These are phyloP conservation scores for Pichia deserticola DNA, from an alignment of 805 yeast species.

Conservation along the genomic window DNA sequence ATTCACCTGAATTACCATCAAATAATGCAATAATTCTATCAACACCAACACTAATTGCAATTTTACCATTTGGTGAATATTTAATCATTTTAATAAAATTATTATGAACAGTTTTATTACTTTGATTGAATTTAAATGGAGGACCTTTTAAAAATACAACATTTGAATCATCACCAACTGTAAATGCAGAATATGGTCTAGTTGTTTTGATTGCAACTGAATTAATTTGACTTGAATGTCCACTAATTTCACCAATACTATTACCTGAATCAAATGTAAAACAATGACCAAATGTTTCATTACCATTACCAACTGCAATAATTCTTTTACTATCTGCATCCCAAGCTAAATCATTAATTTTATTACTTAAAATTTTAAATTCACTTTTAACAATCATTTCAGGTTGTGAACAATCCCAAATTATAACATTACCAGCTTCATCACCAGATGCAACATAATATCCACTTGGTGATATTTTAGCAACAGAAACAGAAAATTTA, in stretches of 20 bases:
- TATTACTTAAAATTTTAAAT: slow-evolving; percentile 65
- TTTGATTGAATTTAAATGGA: slow-evolving; percentile 78
- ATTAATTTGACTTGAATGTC: slow-evolving; percentile 78
- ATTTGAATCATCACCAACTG: slow-evolving; percentile 84
- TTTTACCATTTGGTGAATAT: slow-evolving; percentile 75
- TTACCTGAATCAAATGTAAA: slow-evolving; percentile 94
- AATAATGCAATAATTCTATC: slow-evolving; percentile 73
- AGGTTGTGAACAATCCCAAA: slow-evolving; percentile 70
- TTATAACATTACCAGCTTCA: slow-evolving; percentile 76
- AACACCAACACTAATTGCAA: slow-evolving; percentile 73
- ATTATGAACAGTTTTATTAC: slow-evolving; percentile 66
- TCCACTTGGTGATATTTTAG: slow-evolving; percentile 84
- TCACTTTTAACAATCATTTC: slow-evolving; percentile 66
- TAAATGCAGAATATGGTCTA: slow-evolving; percentile 89
- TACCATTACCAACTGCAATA: slow-evolving; percentile 93
- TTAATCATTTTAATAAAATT: slow-evolving; percentile 76
- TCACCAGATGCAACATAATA: slow-evolving; percentile 90
- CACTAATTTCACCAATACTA: slow-evolving; percentile 93
- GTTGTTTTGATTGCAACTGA: slow-evolving; percentile 78
- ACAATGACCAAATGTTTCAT: slow-evolving; percentile 85
- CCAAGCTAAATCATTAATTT: slow-evolving; percentile 82
- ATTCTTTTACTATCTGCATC: slow-evolving; percentile 80
- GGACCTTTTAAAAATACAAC: slow-evolving; percentile 86
- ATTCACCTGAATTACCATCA: slow-evolving; percentile 85
- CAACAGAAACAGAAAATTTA: slow-evolving; percentile 66